Evolutionary conservation across 768 basidiomycete genomes (phyloP).

Genomic region (Pleurotus citrinopileatus): DNA sequence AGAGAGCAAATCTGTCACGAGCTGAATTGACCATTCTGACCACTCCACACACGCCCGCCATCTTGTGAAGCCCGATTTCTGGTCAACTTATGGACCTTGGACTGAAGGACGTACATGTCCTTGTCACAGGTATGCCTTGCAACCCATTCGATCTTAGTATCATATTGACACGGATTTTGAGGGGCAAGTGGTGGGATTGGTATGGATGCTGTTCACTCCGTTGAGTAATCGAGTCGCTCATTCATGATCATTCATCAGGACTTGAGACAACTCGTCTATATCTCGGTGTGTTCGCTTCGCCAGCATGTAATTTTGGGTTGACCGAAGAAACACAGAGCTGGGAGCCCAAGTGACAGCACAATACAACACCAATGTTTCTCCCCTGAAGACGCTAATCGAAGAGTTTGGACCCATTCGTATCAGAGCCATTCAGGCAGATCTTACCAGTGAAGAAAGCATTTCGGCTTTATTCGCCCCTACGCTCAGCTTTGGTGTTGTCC

Average conservation of each 20-base stretch:
- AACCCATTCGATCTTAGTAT: not conserved
- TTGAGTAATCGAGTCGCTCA: not conserved
- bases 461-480: slow-evolving; percentile 42
- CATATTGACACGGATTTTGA: slow-evolving; percentile 17
- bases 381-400: slow-evolving; percentile 38
- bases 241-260: slow-evolving; percentile 21
- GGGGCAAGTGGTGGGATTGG: slow-evolving; percentile 77
- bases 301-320: not conserved
- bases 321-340: slow-evolving; percentile 42
- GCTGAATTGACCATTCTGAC: too few relatives aligned
- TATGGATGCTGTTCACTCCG: not conserved
- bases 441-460: slow-evolving; percentile 56
- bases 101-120: slow-evolving; percentile 58
- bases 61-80: too few relatives aligned
- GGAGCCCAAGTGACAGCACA: slow-evolving; percentile 73
- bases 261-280: slow-evolving; percentile 57
- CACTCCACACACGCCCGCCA: too few relatives aligned
- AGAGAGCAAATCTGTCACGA: too few relatives aligned
- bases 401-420: slow-evolving; percentile 31
- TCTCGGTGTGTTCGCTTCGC: slow-evolving; percentile 53
- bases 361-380: slow-evolving; percentile 51
- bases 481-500: slow-evolving; percentile 46
- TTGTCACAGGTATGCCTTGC: slow-evolving; percentile 56
- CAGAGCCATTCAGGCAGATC: slow-evolving; percentile 50
- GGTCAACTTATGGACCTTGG: slow-evolving; percentile 64